Evolutionary conservation across 441 rosid genomes (phyloP).

Genomic region (Syzygium syzygioides): DNA sequence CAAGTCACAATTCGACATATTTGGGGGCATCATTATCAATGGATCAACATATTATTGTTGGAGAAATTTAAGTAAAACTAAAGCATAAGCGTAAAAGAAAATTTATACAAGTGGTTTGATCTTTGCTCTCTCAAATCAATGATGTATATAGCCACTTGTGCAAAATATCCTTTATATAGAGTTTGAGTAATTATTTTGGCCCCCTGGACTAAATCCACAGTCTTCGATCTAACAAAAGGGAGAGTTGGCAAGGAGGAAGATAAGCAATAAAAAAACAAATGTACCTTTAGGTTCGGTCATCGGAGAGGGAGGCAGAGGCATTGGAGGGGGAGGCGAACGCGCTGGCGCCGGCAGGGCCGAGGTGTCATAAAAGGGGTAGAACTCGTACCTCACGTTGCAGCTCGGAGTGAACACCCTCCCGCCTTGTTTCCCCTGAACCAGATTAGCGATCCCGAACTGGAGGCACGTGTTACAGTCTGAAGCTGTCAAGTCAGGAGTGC

Average conservation of each 20-base stretch:
- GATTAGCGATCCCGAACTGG: fast-evolving
- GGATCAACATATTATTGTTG: no score
- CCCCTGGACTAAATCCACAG: no score
- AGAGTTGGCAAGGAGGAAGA: background rate
- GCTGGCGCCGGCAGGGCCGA: background rate
- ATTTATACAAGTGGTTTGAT: background rate
- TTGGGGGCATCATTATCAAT: background rate
- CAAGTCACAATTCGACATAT: background rate
- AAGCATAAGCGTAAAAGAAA: no score
- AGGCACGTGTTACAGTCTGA: background rate
- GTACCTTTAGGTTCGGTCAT: background rate
- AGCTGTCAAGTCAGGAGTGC: background rate
- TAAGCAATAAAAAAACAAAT: background rate
- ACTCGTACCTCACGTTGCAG: background rate
- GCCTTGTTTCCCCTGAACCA: background rate
- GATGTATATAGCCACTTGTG: background rate
- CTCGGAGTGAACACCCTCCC: background rate
- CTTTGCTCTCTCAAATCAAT: background rate
- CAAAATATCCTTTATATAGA: background rate
- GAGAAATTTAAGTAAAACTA: no score
- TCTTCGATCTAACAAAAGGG: no score
- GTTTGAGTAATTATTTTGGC: background rate
- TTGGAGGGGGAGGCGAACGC: fast-evolving
- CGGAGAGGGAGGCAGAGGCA: background rate
- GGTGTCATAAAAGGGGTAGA: background rate